Evolutionary conservation across 2,329 filamentous ascomycete species (phyloP).

Genomic region (Didymosphaeria variabile): DNA sequence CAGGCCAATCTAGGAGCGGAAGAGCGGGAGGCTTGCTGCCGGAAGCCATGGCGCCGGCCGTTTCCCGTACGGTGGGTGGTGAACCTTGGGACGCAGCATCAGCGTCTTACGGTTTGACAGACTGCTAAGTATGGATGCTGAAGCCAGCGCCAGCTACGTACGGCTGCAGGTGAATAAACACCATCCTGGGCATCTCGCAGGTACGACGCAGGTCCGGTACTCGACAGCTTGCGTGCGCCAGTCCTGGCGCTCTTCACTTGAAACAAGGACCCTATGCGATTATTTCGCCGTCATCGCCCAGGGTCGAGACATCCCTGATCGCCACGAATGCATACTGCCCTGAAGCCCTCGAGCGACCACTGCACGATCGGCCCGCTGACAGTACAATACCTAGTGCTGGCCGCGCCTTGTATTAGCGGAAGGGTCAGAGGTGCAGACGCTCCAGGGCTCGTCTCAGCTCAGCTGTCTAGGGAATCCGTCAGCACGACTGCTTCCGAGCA

Average conservation of each 20-base stretch:
- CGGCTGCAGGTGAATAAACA: not conserved
- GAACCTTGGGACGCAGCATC: not conserved
- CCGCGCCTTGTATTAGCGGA: not conserved
- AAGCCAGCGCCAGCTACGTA: not conserved
- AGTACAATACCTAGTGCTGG: not conserved
- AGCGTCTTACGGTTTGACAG: not conserved
- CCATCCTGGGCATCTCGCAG: not conserved
- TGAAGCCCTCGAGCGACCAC: slow-evolving; percentile 1
- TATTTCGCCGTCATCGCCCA: slow-evolving; percentile 4
- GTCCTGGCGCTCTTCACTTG: not conserved
- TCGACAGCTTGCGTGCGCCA: not conserved
- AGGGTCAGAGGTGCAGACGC: not conserved
- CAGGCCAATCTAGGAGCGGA: not conserved
- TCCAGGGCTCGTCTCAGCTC: slow-evolving; percentile 10
- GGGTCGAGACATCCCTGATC: not conserved
- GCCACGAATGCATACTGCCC: not conserved
- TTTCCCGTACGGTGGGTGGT: not conserved
- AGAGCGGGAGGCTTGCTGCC: slow-evolving; percentile 6
- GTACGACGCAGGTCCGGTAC: slow-evolving; percentile 8
- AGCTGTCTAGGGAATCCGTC: slow-evolving; percentile 7
- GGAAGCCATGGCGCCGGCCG: slow-evolving; percentile 2
- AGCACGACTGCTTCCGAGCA: not conserved
- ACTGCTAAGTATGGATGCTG: not conserved
- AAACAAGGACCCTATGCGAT: slow-evolving; percentile 8
- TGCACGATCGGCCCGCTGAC: slow-evolving; percentile 8